Evolutionary conservation across 176 grass and related monocot genomes (phyloP).

Genomic region (Eleusine indica): DNA sequence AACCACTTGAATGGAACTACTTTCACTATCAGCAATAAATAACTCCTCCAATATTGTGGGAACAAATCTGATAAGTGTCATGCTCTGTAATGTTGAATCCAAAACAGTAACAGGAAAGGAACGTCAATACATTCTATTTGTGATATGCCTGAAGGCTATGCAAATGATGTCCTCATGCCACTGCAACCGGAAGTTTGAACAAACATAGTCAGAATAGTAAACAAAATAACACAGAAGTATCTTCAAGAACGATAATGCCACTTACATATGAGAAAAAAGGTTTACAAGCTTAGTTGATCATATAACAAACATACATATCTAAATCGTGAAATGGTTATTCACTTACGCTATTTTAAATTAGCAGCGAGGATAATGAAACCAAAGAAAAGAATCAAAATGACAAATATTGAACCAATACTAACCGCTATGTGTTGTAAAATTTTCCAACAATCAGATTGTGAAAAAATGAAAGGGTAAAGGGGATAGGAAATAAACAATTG

Average conservation of each 20-base stretch:
- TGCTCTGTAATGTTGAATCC: constrained; percentile 19
- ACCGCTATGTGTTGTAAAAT: too few relatives aligned
- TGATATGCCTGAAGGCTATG: constrained; percentile 94
- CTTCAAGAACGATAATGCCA: constrained; percentile 10
- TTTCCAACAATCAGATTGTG: too few relatives aligned
- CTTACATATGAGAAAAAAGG: not conserved
- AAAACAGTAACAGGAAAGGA: constrained; percentile 22
- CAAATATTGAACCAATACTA: too few relatives aligned
- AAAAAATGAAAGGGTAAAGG: too few relatives aligned
- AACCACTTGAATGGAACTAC: constrained; percentile 93
- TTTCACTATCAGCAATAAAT: constrained; percentile 97
- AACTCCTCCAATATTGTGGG: constrained; percentile 65
- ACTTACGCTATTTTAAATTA: not conserved
- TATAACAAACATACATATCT: not conserved
- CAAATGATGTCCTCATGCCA: constrained; percentile 71
- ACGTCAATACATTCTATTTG: constrained; percentile 63
- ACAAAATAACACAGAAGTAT: constrained; percentile 28
- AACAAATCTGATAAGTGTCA: constrained; percentile 40
- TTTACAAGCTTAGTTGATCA: not conserved
- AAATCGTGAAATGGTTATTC: not conserved
- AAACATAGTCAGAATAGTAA: not conserved
- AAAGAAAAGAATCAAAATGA: too few relatives aligned
- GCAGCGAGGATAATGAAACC: too few relatives aligned
- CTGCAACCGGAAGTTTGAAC: constrained; percentile 51
- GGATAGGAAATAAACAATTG: too few relatives aligned